phyloP scores from a whole-genome alignment of 805 yeast species.

The Teunomyces panamensis region DNA sequence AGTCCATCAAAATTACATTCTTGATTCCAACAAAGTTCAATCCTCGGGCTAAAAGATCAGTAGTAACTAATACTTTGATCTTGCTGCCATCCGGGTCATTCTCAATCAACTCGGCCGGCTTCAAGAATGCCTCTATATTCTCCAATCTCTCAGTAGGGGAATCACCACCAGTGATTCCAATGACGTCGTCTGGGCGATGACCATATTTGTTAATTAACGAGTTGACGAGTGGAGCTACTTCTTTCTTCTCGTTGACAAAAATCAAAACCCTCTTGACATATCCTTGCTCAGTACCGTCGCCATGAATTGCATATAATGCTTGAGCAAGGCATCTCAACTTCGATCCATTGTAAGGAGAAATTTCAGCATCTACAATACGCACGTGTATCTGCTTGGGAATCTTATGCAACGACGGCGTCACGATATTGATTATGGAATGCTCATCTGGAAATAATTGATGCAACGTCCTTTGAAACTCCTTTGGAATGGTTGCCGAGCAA shows the following conservation, averaged over 20 bases:
- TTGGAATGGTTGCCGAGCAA: constrained; percentile 90
- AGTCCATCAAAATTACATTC: constrained; percentile 79
- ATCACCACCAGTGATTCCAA: constrained; percentile 67
- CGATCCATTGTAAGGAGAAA: constrained; percentile 80
- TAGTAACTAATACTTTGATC: constrained; percentile 74
- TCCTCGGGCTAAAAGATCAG: constrained; percentile 90
- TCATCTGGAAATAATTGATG: constrained; percentile 57
- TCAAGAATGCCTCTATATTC: constrained; percentile 60
- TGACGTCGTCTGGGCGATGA: constrained; percentile 44
- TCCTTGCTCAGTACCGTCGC: constrained; percentile 78
- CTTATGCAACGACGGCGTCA: constrained; percentile 80
- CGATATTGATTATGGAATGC: constrained; percentile 51
- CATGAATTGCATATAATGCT: constrained; percentile 77
- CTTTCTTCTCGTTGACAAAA: constrained; percentile 74
- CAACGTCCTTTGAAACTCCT: constrained; percentile 64
- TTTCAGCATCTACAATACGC: constrained; percentile 69
- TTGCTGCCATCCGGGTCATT: constrained; percentile 24
- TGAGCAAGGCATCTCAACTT: constrained; percentile 85
- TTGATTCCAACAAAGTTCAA: constrained; percentile 78
- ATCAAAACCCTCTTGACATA: constrained; percentile 76
- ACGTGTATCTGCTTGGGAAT: constrained; percentile 76
- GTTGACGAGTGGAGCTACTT: constrained; percentile 57
- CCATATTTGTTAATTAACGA: constrained; percentile 43
- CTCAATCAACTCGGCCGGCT: constrained; percentile 50
- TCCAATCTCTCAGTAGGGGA: constrained; percentile 55